These are phyloP conservation scores for Phytophthora pinifolia DNA, from an alignment of 352 stramenopile species.

Conservation along the genomic window DNA sequence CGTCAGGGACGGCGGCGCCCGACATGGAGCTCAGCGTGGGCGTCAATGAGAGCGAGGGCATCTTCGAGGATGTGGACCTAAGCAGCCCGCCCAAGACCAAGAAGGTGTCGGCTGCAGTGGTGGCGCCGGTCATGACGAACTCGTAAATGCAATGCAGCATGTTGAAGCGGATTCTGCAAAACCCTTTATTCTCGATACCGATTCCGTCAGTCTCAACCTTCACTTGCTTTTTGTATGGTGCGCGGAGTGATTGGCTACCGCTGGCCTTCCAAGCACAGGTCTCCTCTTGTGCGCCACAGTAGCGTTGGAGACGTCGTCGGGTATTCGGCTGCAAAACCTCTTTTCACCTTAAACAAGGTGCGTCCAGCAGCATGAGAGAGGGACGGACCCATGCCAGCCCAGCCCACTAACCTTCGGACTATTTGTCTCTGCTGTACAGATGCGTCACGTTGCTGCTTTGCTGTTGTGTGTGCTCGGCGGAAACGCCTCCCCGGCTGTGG, in stretches of 20 bases:
- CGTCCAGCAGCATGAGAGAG: constrained; percentile 16
- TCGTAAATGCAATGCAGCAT: constrained; percentile 1
- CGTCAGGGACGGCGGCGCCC: neutral
- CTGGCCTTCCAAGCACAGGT: constrained; percentile 37
- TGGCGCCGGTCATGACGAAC: constrained; percentile 6
- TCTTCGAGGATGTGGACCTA: constrained; percentile 45
- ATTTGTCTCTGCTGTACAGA: constrained; percentile 41
- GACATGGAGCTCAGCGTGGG: constrained; percentile 17
- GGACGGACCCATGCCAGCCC: neutral
- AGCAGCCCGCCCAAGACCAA: constrained; percentile 17
- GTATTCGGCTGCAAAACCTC: constrained; percentile 58
- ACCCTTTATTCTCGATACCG: constrained; percentile 17
- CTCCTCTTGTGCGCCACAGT: constrained; percentile 11
- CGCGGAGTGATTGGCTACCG: constrained; percentile 83
- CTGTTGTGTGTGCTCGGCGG: constrained; percentile 86
- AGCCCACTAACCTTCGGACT: constrained; percentile 2
- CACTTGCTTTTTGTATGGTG: constrained; percentile 56
- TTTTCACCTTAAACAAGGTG: constrained; percentile 92
- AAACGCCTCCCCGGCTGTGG: constrained; percentile 73
- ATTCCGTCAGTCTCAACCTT: constrained; percentile 4
- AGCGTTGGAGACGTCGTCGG: constrained; percentile 75
- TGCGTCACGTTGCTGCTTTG: constrained; percentile 93
- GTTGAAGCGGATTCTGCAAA: constrained; percentile 8
- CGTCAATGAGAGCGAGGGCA: constrained; percentile 56
- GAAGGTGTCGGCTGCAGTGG: constrained; percentile 4